Conservation (phyloP, 2,329 filamentous ascomycete species). For the Aspergillus vadensis region DNA sequence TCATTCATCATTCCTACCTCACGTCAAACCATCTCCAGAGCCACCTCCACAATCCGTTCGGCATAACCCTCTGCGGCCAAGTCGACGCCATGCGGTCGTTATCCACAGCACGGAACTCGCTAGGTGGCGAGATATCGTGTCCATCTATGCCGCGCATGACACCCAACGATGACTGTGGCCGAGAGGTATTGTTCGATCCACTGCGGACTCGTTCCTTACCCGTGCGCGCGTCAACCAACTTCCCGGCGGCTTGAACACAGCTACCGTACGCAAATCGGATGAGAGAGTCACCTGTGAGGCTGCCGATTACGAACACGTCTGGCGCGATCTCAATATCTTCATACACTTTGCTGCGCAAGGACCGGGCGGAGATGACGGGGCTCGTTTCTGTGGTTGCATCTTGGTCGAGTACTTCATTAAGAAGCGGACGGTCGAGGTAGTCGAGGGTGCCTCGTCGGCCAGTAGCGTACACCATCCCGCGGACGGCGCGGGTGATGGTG, state of each 20-base stretch:
- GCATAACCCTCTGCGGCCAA: neutral
- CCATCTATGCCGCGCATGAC: constrained; percentile 46
- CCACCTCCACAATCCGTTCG: constrained; percentile 18
- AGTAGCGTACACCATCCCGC: constrained; percentile 57
- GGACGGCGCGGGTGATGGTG: constrained; percentile 48
- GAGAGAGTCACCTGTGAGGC: constrained; percentile 62
- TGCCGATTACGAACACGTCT: constrained; percentile 59
- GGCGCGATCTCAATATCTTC: constrained; percentile 55
- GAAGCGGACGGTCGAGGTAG: constrained; percentile 53
- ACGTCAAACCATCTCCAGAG: constrained; percentile 17
- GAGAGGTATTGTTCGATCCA: constrained; percentile 5
- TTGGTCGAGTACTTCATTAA: constrained; percentile 49
- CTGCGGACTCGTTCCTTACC: constrained; percentile 18
- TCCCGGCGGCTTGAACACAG: constrained; percentile 59
- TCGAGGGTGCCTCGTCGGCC: constrained; percentile 58
- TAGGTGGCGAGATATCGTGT: constrained; percentile 28
- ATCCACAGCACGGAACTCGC: neutral
- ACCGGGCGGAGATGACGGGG: constrained; percentile 53
- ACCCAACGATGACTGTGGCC: constrained; percentile 25
- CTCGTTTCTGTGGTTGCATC: constrained; percentile 20
- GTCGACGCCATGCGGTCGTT: neutral
- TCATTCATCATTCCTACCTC: constrained; percentile 5
- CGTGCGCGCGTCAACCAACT: constrained; percentile 42
- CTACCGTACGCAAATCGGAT: constrained; percentile 62
- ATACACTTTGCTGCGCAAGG: constrained; percentile 56